These are phyloP conservation scores for Microstegium vimineum DNA, from an alignment of 176 grass and related monocot species.

Conservation along the genomic window DNA sequence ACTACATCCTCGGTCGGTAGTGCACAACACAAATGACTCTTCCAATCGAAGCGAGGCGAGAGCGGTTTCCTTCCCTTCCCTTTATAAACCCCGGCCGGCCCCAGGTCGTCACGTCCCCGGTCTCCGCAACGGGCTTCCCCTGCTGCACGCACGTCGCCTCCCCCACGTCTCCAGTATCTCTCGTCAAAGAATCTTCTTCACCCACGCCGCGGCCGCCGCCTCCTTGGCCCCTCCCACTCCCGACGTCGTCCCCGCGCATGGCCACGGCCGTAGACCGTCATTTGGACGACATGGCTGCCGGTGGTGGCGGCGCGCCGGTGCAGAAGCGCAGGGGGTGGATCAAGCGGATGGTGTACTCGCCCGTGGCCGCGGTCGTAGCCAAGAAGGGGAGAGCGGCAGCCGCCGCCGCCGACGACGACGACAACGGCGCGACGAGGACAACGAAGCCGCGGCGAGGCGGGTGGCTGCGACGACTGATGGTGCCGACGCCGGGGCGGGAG, in stretches of 20 bases:
- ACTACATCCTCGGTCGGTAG: too few relatives aligned
- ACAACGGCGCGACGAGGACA: too few relatives aligned
- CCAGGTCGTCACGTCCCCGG: not conserved
- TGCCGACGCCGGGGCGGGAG: not conserved
- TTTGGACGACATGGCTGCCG: not conserved
- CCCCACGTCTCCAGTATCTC: not conserved
- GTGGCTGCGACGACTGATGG: slow-evolving; percentile 25
- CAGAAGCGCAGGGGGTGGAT: slow-evolving; percentile 21
- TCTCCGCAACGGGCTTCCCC: not conserved
- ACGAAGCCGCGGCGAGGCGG: not conserved
- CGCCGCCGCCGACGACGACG: too few relatives aligned
- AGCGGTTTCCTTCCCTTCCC: not conserved
- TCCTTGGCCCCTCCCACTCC: not conserved
- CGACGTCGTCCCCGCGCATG: not conserved
- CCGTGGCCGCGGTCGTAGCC: not conserved
- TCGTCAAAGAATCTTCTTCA: not conserved
- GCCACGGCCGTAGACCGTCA: slow-evolving; percentile 1
- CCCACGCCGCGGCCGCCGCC: not conserved
- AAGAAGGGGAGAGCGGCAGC: not conserved
- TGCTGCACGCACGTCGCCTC: not conserved
- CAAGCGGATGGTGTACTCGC: slow-evolving; percentile 9
- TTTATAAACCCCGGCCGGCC: too few relatives aligned
- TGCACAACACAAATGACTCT: not conserved
- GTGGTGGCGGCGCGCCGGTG: not conserved
- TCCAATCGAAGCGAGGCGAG: not conserved